Base-by-base conservation (phyloP, 108 stramenopile genomes). In the Nitzschia sp. region DNA sequence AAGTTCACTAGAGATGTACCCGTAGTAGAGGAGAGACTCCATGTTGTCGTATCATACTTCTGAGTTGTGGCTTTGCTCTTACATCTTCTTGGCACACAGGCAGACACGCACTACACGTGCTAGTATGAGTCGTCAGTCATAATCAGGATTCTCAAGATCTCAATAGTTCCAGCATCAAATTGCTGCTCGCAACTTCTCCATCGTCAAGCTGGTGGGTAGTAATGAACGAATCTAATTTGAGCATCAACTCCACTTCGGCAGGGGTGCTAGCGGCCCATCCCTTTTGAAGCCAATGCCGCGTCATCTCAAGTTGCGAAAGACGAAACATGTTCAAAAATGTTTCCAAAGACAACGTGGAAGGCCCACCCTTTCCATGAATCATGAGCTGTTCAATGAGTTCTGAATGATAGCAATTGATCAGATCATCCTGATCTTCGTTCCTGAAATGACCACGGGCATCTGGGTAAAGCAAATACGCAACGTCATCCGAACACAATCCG, bases 401-500 rank as follows among this genome's bases (percentile, higher is more conserved):
- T 23, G 58, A 58, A 33, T 70, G 59, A 26, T 70, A 70, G 8
- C 3, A 21, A 13, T 60, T 3, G 9, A 70, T 15, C 2, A 45
- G 59, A 23, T 45, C 44, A 19, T 61, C 28, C 25, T 61, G 56
- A 41, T 41, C 38, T 2, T 61, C 22, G 4, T 25, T 21, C 29
- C 36, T 33, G 25, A 32, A 61, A 15, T 70, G 29, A 2, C 59
- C 69, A 2, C 6, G 35, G 13, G 69, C 58, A 46, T 70, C 69
- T 16, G 69, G 34, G 35, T 44, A 70, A 29, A 70, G 45, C 1
- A 61, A 15, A 45, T 61, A 70, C 38, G 45, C 58, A 23, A 63
- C 71, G 47, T 64, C 71, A 32, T 53, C 71, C 32, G 71, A 46
- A 53, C 71, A 36, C 1, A 64, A 2, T 1, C 71, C 71, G 16